Evolutionary conservation across 208 protist species (phyloP).

Genomic region (Crithidia expoeki): DNA sequence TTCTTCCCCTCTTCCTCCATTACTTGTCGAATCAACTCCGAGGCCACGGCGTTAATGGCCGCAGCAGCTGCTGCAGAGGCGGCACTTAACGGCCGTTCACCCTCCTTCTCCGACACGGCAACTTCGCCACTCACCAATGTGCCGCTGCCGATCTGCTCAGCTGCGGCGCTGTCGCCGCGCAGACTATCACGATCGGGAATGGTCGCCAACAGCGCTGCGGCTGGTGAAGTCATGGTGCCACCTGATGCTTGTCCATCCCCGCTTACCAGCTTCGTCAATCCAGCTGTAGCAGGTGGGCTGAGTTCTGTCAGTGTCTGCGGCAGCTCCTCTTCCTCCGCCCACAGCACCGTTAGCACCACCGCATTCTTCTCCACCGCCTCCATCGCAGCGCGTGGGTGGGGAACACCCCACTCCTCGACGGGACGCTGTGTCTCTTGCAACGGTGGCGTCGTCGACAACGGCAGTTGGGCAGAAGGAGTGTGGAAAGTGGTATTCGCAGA

Average conservation of each 20-base stretch:
- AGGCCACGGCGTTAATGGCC: conserved; percentile 14
- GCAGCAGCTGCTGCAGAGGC: neutral
- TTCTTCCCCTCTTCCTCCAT: conserved; percentile 9
- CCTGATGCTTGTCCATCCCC: neutral
- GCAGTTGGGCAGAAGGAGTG: neutral
- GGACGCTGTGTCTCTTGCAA: conserved; percentile 21
- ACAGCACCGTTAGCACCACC: conserved; percentile 58
- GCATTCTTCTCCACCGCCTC: conserved; percentile 82
- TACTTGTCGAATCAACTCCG: conserved; percentile 22
- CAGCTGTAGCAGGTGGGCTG: neutral
- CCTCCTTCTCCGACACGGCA: neutral
- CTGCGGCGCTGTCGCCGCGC: neutral
- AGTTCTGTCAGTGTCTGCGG: neutral
- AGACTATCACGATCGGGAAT: neutral
- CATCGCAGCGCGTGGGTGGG: conserved; percentile 36
- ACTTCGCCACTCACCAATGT: neutral
- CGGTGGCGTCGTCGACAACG: conserved; percentile 21
- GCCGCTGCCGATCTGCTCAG: neutral
- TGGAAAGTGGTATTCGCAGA: too few relatives aligned
- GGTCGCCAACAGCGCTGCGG: conserved; percentile 11
- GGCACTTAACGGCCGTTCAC: neutral
- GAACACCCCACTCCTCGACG: conserved; percentile 60
- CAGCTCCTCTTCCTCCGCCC: conserved; percentile 24
- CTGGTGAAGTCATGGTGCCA: neutral
- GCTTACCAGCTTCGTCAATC: too few relatives aligned